Conservation (phyloP, 108 stramenopile genomes). For the Stephanodiscus minutulus region DNA sequence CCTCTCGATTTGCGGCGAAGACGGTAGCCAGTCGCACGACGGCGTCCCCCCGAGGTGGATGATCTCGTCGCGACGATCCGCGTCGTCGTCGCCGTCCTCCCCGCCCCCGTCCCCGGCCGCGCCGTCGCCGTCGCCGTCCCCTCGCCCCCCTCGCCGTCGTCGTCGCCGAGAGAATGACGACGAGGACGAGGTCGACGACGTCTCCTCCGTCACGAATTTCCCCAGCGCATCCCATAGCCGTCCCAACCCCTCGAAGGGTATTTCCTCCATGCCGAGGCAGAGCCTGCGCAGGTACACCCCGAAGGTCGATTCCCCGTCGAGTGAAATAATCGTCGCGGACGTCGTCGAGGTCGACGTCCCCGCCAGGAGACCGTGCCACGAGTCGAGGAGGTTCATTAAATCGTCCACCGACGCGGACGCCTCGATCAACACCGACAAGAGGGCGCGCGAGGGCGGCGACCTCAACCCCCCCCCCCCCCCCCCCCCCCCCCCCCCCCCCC, state of each 20-base stretch:
- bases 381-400: slow-evolving; percentile 32
- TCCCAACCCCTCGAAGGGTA: slow-evolving; percentile 70
- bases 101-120: background rate
- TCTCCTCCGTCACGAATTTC: slow-evolving; percentile 32
- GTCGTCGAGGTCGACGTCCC: slow-evolving; percentile 6
- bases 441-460: slow-evolving; percentile 30
- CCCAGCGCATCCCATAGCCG: slow-evolving; percentile 62
- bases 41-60: background rate
- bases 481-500: background rate
- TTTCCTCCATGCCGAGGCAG: slow-evolving; percentile 80
- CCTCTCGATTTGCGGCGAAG: slow-evolving; percentile 41
- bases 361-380: slow-evolving; percentile 33
- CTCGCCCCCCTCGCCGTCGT: background rate
- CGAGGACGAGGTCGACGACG: slow-evolving; percentile 1
- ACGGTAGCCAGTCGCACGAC: slow-evolving; percentile 33
- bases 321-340: background rate
- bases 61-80: background rate
- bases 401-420: slow-evolving; percentile 40
- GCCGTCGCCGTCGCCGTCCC: background rate
- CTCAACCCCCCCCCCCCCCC: background rate
- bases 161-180: background rate
- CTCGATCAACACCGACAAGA: slow-evolving; percentile 10
- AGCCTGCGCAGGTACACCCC: slow-evolving; percentile 74
- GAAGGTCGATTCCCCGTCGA: slow-evolving; percentile 57
- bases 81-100: background rate